Conservation (phyloP, 441 rosid genomes). For the Syzygium syzygioides region DNA sequence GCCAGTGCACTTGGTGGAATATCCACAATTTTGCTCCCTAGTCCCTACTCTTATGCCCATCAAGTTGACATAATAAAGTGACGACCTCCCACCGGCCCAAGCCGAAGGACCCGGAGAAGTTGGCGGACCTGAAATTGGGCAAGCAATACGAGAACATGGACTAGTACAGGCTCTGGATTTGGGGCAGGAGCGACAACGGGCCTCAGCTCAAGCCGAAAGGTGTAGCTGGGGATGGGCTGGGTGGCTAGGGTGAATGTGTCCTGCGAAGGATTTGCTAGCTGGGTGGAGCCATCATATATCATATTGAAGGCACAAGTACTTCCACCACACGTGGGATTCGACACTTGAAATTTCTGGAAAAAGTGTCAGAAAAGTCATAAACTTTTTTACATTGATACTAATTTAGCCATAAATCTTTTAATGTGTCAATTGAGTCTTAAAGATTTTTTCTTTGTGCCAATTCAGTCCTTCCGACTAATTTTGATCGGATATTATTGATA, state of each 20-base stretch:
- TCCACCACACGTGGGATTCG: conserved; percentile 55
- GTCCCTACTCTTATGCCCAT: conserved; percentile 65
- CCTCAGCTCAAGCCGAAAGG: conserved; percentile 91
- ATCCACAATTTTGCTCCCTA: conserved; percentile 65
- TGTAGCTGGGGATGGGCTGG: conserved; percentile 48
- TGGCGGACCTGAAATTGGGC: conserved; percentile 64
- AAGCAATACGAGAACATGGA: conserved; percentile 87
- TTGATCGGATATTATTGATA: no score
- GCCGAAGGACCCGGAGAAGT: conserved; percentile 83
- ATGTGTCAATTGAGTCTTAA: no score
- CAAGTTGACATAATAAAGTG: conserved; percentile 81
- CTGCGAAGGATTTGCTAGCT: conserved; percentile 59
- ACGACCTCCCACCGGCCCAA: conserved; percentile 73
- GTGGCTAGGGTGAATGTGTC: conserved; percentile 55
- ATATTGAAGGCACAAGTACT: conserved; percentile 61
- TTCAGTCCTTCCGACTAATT: no score
- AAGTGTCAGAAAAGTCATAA: no score
- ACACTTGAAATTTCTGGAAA: conserved; percentile 27
- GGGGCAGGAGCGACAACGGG: conserved; percentile 69
- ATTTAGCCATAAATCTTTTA: no score
- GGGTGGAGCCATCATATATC: conserved; percentile 69
- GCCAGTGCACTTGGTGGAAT: conserved; percentile 63
- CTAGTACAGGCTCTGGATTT: conserved; percentile 52
- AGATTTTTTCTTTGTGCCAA: no score
- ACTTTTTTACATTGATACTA: no score